A percentile compares a stretch with the other conserved stretches of the same genome.
These are phyloP conservation scores for Aspergillus sp. DNA, from an alignment of 2,329 filamentous ascomycete species.

Conservation along the genomic window DNA sequence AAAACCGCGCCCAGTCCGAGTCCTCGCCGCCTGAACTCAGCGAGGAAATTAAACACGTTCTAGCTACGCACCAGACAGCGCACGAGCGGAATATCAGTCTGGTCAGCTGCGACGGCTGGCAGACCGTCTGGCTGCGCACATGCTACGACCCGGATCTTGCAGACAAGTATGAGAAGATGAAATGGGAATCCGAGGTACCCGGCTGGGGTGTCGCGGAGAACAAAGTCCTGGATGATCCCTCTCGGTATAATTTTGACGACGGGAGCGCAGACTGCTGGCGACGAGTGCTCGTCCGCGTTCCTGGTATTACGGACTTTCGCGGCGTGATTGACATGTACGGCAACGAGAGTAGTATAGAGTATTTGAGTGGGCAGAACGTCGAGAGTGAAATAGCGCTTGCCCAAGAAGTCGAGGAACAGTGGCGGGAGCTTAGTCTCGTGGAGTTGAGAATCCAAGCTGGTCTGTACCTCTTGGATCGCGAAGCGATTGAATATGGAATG, in stretches of 20 bases:
- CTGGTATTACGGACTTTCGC: neutral
- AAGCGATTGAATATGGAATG: neutral
- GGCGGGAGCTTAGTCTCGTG: neutral
- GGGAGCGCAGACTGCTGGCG: neutral
- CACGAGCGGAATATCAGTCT: constrained; percentile 3
- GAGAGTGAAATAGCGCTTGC: neutral
- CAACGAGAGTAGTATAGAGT: neutral
- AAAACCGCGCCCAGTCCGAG: neutral
- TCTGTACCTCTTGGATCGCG: neutral
- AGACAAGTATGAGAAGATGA: constrained; percentile 1
- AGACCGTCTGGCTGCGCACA: constrained; percentile 5
- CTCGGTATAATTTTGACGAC: neutral
- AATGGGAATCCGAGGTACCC: neutral
- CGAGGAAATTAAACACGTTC: neutral
- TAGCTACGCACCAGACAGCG: neutral
- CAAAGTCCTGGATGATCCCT: neutral
- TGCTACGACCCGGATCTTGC: constrained; percentile 1
- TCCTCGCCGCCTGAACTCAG: neutral
- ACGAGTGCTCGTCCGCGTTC: neutral
- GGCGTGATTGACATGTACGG: neutral
- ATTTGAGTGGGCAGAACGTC: neutral
- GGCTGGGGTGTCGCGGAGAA: neutral
- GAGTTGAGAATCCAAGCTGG: neutral
- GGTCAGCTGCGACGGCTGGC: neutral
- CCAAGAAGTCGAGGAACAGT: neutral